Conservation (phyloP, 1,284 basidiomycete species). For the Ustilago cynodontis region DNA sequence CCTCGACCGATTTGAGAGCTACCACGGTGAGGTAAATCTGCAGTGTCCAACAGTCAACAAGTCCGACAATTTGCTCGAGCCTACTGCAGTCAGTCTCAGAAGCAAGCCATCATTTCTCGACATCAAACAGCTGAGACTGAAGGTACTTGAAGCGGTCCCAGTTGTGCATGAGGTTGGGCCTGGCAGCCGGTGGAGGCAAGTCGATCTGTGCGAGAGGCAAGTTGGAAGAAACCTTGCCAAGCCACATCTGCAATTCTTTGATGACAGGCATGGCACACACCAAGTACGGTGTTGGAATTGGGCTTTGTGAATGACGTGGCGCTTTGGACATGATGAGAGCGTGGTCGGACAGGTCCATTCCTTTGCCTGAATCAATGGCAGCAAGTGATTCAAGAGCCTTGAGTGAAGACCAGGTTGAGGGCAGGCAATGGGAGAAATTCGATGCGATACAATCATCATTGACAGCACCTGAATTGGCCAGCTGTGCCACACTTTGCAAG, state of each 20-base stretch:
- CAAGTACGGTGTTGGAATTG: slow-evolving; percentile 32
- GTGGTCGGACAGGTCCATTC: slow-evolving; percentile 41
- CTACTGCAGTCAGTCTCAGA: slow-evolving; percentile 44
- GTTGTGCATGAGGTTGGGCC: slow-evolving; percentile 38
- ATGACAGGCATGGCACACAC: slow-evolving; percentile 26
- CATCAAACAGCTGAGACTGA: slow-evolving; percentile 39
- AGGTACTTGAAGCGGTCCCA: slow-evolving; percentile 53
- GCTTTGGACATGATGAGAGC: slow-evolving; percentile 38
- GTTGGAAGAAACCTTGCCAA: slow-evolving; percentile 31
- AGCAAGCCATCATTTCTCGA: slow-evolving; percentile 43
- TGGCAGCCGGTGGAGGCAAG: slow-evolving; percentile 9
- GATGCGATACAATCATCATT: slow-evolving; percentile 19
- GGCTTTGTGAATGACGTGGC: slow-evolving; percentile 28
- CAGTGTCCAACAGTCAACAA: slow-evolving; percentile 41
- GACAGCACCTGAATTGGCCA: slow-evolving; percentile 3
- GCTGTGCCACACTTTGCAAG: slow-evolving; percentile 26
- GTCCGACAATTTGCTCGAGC: slow-evolving; percentile 45
- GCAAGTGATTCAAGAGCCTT: slow-evolving; percentile 37
- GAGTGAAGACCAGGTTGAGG: slow-evolving; percentile 28
- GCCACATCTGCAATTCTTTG: slow-evolving; percentile 41
- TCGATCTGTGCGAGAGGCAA: slow-evolving; percentile 31
- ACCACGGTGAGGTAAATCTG: slow-evolving; percentile 38
- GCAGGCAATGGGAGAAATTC: slow-evolving; percentile 23
- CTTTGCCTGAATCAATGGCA: slow-evolving; percentile 37
- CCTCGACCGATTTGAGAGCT: slow-evolving; percentile 30